Percentiles rank a stretch among this genome's conserved stretches.
Conservation (phyloP, 495 filamentous ascomycete species). For the Neurospora sp. region DNA sequence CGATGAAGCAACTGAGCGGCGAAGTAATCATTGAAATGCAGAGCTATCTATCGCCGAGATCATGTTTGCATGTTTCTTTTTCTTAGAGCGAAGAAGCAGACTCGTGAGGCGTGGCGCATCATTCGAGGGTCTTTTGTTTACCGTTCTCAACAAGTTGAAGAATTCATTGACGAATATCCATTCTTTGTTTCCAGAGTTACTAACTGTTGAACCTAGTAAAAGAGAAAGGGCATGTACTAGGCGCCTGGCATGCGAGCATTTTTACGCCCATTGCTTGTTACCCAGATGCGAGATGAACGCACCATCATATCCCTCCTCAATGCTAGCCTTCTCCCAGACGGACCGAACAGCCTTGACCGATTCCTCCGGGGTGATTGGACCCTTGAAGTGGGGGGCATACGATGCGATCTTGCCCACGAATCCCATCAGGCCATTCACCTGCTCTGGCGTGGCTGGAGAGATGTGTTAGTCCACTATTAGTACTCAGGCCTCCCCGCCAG, state of each 20-base stretch:
- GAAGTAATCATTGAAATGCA: background rate
- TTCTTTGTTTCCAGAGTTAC: background rate
- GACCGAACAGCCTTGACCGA: conserved; percentile 28
- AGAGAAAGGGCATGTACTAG: background rate
- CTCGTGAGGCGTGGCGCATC: background rate
- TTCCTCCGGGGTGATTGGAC: conserved; percentile 31
- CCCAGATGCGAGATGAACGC: conserved; percentile 45
- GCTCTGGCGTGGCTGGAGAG: conserved; percentile 26
- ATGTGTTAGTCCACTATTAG: background rate
- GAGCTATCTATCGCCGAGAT: background rate
- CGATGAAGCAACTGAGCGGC: no score
- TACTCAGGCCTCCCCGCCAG: background rate
- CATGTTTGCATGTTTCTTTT: background rate
- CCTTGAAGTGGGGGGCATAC: conserved; percentile 42
- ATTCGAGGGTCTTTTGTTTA: background rate
- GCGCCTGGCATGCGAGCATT: background rate
- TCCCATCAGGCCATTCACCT: conserved; percentile 17
- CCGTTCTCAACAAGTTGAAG: background rate
- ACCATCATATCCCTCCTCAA: conserved; percentile 41
- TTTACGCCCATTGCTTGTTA: conserved; percentile 40
- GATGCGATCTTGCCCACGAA: conserved; percentile 26
- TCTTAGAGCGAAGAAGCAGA: background rate
- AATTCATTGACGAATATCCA: background rate
- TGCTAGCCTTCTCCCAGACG: conserved; percentile 32
- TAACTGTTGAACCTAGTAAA: background rate